These are phyloP conservation scores for Stemphylium lycopersici DNA, from an alignment of 2,329 filamentous ascomycete species.

Conservation along the genomic window DNA sequence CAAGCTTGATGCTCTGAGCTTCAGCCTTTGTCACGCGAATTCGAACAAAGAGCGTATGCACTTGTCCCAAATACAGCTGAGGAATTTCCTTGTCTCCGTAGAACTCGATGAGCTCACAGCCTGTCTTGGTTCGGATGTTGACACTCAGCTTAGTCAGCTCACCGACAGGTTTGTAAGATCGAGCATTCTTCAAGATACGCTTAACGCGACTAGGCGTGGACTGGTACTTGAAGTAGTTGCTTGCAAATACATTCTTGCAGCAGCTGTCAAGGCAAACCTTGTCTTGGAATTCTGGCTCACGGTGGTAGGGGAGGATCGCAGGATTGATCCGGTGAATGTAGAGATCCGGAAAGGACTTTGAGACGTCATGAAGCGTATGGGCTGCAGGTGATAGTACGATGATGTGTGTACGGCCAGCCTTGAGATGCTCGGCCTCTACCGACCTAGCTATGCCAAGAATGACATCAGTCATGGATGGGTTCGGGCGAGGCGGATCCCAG, in stretches of 20 bases:
- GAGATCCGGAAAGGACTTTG: slow-evolving; percentile 25
- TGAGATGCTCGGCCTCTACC: slow-evolving; percentile 20
- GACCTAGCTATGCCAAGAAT: slow-evolving; percentile 32
- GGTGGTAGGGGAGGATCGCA: slow-evolving; percentile 30
- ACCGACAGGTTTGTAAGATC: slow-evolving; percentile 29
- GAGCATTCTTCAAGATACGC: slow-evolving; percentile 35
- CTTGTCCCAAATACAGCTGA: slow-evolving; percentile 33
- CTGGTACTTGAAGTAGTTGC: slow-evolving; percentile 35
- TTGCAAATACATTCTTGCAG: slow-evolving; percentile 34
- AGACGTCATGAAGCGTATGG: slow-evolving; percentile 31
- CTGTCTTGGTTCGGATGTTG: slow-evolving; percentile 28
- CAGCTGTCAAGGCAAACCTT: slow-evolving; percentile 25
- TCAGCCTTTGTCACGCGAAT: slow-evolving; percentile 27
- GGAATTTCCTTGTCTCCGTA: slow-evolving; percentile 25
- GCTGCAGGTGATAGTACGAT: slow-evolving; percentile 35
- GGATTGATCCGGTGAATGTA: slow-evolving; percentile 39
- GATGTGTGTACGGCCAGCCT: slow-evolving; percentile 30
- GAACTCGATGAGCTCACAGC: slow-evolving; percentile 33
- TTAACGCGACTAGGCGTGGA: slow-evolving; percentile 28
- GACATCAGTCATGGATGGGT: slow-evolving; percentile 37
- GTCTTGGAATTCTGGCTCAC: slow-evolving; percentile 16
- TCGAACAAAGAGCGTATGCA: slow-evolving; percentile 30
- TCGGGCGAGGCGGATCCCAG: slow-evolving; percentile 37
- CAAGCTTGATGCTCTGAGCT: slow-evolving; percentile 20
- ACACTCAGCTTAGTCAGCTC: slow-evolving; percentile 29